Base-by-base conservation (phyloP, 345 rosid genomes). In the Ricinus communis region DNA sequence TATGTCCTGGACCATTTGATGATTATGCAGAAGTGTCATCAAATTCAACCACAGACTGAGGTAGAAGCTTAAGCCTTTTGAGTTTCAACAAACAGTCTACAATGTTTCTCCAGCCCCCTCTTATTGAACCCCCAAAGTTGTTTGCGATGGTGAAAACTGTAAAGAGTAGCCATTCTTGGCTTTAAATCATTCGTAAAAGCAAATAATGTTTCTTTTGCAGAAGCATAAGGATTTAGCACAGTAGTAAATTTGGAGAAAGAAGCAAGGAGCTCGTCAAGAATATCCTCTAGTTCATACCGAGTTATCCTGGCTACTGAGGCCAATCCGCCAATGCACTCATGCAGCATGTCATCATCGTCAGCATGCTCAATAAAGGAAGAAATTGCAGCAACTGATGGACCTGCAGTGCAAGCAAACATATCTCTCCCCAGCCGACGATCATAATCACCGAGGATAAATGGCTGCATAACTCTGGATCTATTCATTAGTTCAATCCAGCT, bases 21-120 rank as follows among this genome's bases (percentile, higher is more conserved):
- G 80, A 28, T 8, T 80, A 66, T 45, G 60, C 12, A 38, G 81
- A 65, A 15, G 82, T 52, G 5, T 59, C 59, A 54, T 90, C 92
- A 5, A 85, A 83, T 66, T 94, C 97, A 8, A 85, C 58, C 0
- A 79, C 87, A 5, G 96, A 81, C 40, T 88, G 95, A 1, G 98
- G 98, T 72, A 94, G 91, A 52, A 94, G 85, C 81, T 87, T 93
- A 57, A 90, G 95, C 82, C 85, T 90, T 77, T 85, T 94, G 21
- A 94, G 91, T 79, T 94, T 91, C 81, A 91, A 66, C 54, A 91
- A 77, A 79, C 97, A 94, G 25, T 94, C 98, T 60, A 94, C 79
- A 33, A 94, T 87, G 75, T 88, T 88, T 77, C 95, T 86, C 98
- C 98, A 94, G 2, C 96, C 96, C n/a, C 87, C 97, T 61, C 88